phyloP scores from a whole-genome alignment of 768 basidiomycete species.

The Leccinum olivaceopallidum region DNA sequence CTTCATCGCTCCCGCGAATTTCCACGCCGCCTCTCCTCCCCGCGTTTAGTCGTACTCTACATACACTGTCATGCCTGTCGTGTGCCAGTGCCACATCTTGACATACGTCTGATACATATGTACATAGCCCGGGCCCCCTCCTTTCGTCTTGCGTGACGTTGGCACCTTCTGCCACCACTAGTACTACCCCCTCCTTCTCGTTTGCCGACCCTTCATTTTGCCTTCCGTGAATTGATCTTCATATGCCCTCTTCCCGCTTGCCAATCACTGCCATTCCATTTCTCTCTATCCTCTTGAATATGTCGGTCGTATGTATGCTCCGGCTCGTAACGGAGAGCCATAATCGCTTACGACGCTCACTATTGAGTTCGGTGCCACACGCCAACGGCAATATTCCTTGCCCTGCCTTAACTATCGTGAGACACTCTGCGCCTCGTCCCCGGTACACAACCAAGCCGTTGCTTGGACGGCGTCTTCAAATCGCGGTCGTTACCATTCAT shows the following conservation, averaged over 20 bases:
- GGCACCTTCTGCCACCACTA: background rate
- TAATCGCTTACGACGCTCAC: background rate
- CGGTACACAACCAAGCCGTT: background rate
- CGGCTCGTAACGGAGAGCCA: background rate
- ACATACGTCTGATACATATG: background rate
- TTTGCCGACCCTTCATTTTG: constrained; percentile 16
- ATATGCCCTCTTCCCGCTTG: background rate
- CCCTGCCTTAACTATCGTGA: constrained; percentile 8
- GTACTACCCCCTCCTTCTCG: background rate
- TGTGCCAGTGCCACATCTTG: background rate
- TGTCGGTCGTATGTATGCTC: background rate
- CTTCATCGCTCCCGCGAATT: background rate
- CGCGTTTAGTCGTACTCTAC: background rate
- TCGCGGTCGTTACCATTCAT: constrained; percentile 4
- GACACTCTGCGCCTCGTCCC: constrained; percentile 2
- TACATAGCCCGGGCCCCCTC: too few species aligned
- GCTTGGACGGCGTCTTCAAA: background rate
- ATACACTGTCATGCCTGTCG: background rate
- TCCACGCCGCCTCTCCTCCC: background rate
- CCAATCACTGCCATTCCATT: constrained; percentile 3
- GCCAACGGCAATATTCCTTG: constrained; percentile 8
- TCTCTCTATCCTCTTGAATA: constrained; percentile 10
- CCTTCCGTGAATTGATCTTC: background rate
- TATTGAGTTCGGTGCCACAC: constrained; percentile 7
- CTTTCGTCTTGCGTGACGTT: background rate